Evolutionary conservation across 345 rosid species (phyloP).

Genomic region (Physaria fendleri): DNA sequence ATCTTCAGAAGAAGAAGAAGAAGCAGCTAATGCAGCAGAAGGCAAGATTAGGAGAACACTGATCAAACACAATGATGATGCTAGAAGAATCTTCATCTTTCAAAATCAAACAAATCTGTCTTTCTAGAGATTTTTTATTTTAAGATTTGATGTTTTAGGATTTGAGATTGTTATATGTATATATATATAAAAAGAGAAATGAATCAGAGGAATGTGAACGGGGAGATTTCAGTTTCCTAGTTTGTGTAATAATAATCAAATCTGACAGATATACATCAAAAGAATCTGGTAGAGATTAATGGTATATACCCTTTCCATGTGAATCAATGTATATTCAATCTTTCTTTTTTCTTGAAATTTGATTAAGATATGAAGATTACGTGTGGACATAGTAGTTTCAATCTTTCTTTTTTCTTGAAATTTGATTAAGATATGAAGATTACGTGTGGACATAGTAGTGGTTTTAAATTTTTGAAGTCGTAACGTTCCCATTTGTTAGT

Average conservation of each 20-base stretch:
- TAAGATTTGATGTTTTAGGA: not conserved
- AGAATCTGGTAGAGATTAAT: constrained; percentile 18
- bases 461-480: constrained; percentile 1
- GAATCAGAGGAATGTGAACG: constrained; percentile 23
- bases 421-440: not conserved
- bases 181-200: constrained; percentile 1
- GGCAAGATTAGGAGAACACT: constrained; percentile 30
- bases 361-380: constrained; percentile 3
- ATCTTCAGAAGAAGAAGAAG: constrained; percentile 45
- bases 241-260: not conserved
- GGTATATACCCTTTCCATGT: constrained; percentile 8
- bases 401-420: not conserved
- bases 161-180: not conserved
- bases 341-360: not conserved
- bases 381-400: no score
- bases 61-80: constrained; percentile 10
- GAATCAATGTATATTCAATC: constrained; percentile 10
- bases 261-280: constrained; percentile 12
- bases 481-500: constrained; percentile 24
- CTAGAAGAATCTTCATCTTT: constrained; percentile 20
- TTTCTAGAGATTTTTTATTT: not conserved
- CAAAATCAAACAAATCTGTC: not conserved
- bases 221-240: constrained; percentile 18
- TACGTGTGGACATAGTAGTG: constrained; percentile 21
- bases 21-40: no score